Evolutionary conservation across 2,329 filamentous ascomycete genomes (phyloP).

Genomic region (Colletotrichum scovillei): DNA sequence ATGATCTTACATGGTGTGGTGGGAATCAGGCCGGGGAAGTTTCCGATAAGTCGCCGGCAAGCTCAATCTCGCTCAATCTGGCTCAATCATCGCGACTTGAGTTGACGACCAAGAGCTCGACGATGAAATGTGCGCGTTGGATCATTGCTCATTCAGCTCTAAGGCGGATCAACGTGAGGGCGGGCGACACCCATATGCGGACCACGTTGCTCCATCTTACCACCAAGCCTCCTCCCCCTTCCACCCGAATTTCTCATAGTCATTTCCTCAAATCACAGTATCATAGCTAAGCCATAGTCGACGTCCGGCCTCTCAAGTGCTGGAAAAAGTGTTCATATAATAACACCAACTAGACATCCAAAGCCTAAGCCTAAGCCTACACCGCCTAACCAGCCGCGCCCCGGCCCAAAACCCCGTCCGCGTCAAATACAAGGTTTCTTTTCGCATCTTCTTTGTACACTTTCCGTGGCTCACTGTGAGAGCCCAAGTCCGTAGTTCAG

Average conservation of each 20-base stretch:
- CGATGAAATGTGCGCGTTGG: not conserved
- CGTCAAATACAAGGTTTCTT: constrained; percentile 23
- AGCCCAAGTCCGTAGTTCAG: not conserved
- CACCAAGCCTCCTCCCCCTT: not conserved
- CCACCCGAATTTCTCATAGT: not conserved
- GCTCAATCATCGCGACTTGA: not conserved
- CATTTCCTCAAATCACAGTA: not conserved
- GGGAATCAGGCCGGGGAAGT: not conserved
- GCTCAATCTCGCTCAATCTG: no score
- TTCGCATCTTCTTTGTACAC: constrained; percentile 31
- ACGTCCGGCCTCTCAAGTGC: not conserved
- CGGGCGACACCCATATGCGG: no score
- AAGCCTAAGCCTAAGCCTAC: constrained; percentile 29
- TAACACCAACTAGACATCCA: constrained; percentile 28
- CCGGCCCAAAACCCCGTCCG: constrained; percentile 24
- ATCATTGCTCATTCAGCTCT: no score
- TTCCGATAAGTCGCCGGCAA: not conserved
- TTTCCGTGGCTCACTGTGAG: not conserved
- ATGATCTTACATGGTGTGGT: not conserved
- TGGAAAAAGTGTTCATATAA: constrained; percentile 6
- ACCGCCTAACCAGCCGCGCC: constrained; percentile 34
- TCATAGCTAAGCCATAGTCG: not conserved
- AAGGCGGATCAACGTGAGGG: no score
- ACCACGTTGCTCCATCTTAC: not conserved
- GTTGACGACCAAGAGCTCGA: not conserved